These are phyloP conservation scores for Sugiyamaella neomexicana DNA, from an alignment of 1,139 yeast species.

Conservation along the genomic window DNA sequence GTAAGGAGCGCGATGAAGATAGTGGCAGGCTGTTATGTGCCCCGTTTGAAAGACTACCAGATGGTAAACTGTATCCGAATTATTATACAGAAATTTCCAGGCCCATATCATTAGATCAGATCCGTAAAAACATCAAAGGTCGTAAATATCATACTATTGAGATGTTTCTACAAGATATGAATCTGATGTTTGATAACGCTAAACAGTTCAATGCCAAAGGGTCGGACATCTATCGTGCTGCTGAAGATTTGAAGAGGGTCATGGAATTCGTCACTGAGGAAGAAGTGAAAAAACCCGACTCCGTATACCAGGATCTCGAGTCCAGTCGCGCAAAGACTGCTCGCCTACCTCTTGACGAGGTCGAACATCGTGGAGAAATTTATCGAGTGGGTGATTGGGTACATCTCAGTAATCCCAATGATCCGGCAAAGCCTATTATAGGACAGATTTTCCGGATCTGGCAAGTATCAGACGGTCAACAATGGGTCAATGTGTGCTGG, in stretches of 20 bases:
- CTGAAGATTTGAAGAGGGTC: constrained; percentile 59
- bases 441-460: constrained; percentile 93
- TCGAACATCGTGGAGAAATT: constrained; percentile 66
- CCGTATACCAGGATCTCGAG: constrained; percentile 70
- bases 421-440: constrained; percentile 82
- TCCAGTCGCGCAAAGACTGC: constrained; percentile 47
- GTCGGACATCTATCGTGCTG: constrained; percentile 58
- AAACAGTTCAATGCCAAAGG: constrained; percentile 63
- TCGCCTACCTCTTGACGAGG: constrained; percentile 74
- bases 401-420: constrained; percentile 79
- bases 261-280: constrained; percentile 61
- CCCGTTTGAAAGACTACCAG: constrained; percentile 83
- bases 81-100: constrained; percentile 63
- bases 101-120: constrained; percentile 81
- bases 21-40: constrained; percentile 52
- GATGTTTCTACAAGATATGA: constrained; percentile 72
- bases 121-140: constrained; percentile 80
- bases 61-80: constrained; percentile 60
- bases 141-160: constrained; percentile 78
- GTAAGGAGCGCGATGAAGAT: constrained; percentile 63
- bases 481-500: constrained; percentile 96
- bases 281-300: constrained; percentile 79
- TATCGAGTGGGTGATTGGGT: constrained; percentile 97
- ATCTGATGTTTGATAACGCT: constrained; percentile 71
- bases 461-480: constrained; percentile 78